Conservation (phyloP, 2,329 filamentous ascomycete genomes). For the Madurella mycetomatis region DNA sequence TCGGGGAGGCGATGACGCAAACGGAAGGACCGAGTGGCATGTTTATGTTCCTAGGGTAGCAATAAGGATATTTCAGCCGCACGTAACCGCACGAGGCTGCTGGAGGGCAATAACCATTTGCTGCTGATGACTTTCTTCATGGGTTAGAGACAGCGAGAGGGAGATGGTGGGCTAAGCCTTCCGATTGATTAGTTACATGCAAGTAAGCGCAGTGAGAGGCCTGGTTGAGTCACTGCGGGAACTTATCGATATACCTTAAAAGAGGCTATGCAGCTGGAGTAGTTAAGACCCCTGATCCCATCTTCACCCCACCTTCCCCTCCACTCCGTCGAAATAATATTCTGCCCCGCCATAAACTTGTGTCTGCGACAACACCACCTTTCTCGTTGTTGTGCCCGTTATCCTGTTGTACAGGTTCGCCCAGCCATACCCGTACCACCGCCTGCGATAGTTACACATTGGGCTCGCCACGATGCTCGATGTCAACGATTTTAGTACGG, state of each 20-base stretch:
- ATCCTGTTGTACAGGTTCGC: background rate
- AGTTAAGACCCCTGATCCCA: background rate
- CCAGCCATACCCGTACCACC: background rate
- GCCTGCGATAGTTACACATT: background rate
- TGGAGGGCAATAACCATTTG: too few species aligned
- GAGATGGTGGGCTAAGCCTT: background rate
- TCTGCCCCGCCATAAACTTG: constrained; percentile 24
- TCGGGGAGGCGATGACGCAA: constrained; percentile 5
- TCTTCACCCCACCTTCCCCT: constrained; percentile 24
- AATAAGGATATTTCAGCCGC: background rate
- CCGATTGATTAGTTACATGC: background rate
- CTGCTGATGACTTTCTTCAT: too few species aligned
- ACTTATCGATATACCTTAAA: constrained; percentile 11
- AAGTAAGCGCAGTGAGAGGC: background rate
- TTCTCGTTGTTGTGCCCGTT: background rate
- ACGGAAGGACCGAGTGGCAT: background rate
- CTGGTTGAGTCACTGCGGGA: constrained; percentile 5
- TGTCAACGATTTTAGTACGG: constrained; percentile 62
- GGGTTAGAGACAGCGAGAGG: too few species aligned
- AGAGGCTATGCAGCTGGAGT: background rate
- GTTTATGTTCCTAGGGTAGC: background rate
- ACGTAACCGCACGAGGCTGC: background rate
- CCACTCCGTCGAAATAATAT: constrained; percentile 25
- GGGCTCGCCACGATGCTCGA: constrained; percentile 58
- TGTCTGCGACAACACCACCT: constrained; percentile 17